Percentiles rank a stretch among this genome's conserved stretches.
These are phyloP conservation scores for Chaetomium cochliodes DNA, from an alignment of 495 filamentous ascomycete genomes.

Conservation along the genomic window DNA sequence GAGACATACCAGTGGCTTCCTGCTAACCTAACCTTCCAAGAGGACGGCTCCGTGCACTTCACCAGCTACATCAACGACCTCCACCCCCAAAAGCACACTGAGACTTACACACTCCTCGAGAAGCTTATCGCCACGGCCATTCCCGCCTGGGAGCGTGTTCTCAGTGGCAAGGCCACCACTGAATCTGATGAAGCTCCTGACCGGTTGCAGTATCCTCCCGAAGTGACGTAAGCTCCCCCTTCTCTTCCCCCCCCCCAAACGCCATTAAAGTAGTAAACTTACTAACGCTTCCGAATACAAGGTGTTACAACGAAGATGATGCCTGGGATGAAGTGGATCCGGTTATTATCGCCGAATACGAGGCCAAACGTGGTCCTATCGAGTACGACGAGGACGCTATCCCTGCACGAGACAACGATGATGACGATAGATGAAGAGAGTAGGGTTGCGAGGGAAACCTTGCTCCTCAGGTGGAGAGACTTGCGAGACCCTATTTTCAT, in stretches of 20 bases:
- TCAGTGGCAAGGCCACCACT: constrained; percentile 42
- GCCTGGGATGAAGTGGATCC: constrained; percentile 2
- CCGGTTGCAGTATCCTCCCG: background rate
- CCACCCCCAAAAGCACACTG: constrained; percentile 49
- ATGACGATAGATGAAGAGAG: background rate
- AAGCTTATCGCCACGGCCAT: constrained; percentile 52
- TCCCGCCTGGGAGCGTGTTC: constrained; percentile 54
- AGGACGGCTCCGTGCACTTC: constrained; percentile 60
- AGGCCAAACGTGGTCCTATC: constrained; percentile 2
- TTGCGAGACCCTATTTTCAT: constrained; percentile 33
- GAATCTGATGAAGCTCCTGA: constrained; percentile 31
- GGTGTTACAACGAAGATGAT: constrained; percentile 23
- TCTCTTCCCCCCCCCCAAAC: background rate
- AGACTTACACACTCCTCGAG: constrained; percentile 55
- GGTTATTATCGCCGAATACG: background rate
- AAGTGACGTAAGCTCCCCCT: background rate
- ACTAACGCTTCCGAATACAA: background rate
- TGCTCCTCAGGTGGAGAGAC: constrained; percentile 36
- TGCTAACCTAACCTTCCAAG: constrained; percentile 50
- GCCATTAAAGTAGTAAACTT: background rate
- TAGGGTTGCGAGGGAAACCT: background rate
- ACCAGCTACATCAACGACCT: constrained; percentile 68
- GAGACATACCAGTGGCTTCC: constrained; percentile 62
- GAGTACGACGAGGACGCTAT: background rate
- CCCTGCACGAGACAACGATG: background rate